Evolutionary conservation across 371 early-diverging fungal genomes (phyloP), one percentile per base, ranked within the genome.

Genomic region (Gilbertella persicaria): DNA sequence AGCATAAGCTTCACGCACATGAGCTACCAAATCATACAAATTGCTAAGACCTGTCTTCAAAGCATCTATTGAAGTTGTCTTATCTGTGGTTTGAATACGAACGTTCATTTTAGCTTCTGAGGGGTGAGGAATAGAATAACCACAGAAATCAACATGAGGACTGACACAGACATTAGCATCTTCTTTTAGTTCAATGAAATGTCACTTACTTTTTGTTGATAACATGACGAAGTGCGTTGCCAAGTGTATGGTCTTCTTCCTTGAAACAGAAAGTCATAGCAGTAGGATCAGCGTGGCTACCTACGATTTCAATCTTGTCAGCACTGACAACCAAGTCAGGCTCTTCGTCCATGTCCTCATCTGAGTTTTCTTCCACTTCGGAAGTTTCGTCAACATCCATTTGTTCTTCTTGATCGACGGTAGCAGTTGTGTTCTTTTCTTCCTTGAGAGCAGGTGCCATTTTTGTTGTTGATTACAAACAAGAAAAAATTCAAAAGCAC

Each of bases 71-170:
- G 97, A 92, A 17, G 86, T 90, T 25, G 91, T 90, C 37, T 73
- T 71, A 7, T 86, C 78, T 43, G 90, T 82, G 8, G 95, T 98
- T 71, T 99, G 99, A 49, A 99, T 91, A 42, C 98, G 91, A 45
- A 99, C 50, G 64, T 98, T 86, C 55, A 95, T 86, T 63, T 91
- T 90, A 55, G 87, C 85, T 72, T 98, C 99, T 26, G 98, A 96
- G 36, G 99, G 99, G 72, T 99, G 99, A n/a, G 99, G 99, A 50
- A 99, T 91, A 21, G 98, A 92, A 78, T 99, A 99, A 40, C 98
- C 99, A 67, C 97, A 97, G 62, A 97, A 98, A 37, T 92, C 93
- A 33, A 99, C 97, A 25, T 89, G 78, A 9, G 91, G 85, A 64
- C 93, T 94, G 71, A 5, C 23, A 30, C 45, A 43, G 36, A 14